These are phyloP conservation scores for Acacia pycnantha DNA, from an alignment of 331 rosid species.

Conservation along the genomic window DNA sequence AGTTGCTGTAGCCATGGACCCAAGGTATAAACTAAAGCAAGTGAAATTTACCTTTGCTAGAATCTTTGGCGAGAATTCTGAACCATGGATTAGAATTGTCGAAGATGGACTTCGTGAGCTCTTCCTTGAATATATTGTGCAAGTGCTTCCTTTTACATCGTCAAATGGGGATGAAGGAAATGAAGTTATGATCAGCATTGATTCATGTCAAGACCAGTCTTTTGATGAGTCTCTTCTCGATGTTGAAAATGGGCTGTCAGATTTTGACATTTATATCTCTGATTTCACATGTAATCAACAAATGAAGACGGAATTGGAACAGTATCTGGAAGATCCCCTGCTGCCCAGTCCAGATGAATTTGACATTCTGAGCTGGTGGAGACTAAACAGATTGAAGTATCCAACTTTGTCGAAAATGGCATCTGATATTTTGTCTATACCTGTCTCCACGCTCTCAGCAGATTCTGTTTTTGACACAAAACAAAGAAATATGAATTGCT, in stretches of 20 bases:
- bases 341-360: constrained; percentile 49
- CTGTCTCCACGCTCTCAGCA: constrained; percentile 64
- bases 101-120: constrained; percentile 80
- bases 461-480: constrained; percentile 73
- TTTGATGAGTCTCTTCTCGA: constrained; percentile 51
- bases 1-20: constrained; percentile 82
- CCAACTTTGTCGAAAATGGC: constrained; percentile 85
- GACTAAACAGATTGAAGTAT: constrained; percentile 54
- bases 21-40: constrained; percentile 79
- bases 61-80: constrained; percentile 71
- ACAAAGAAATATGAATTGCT: constrained; percentile 59
- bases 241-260: constrained; percentile 57
- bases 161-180: constrained; percentile 49
- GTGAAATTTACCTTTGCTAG: constrained; percentile 67
- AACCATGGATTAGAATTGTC: constrained; percentile 60
- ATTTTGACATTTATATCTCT: constrained; percentile 65
- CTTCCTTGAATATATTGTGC: constrained; percentile 59
- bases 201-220: constrained; percentile 47
- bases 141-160: constrained; percentile 53
- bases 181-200: constrained; percentile 49
- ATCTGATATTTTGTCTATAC: constrained; percentile 75
- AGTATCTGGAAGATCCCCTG: constrained; percentile 75
- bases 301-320: constrained; percentile 82
- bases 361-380: constrained; percentile 89
- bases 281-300: constrained; percentile 64